Conservation (phyloP, 495 filamentous ascomycete species). For the Extremus antarcticus region DNA sequence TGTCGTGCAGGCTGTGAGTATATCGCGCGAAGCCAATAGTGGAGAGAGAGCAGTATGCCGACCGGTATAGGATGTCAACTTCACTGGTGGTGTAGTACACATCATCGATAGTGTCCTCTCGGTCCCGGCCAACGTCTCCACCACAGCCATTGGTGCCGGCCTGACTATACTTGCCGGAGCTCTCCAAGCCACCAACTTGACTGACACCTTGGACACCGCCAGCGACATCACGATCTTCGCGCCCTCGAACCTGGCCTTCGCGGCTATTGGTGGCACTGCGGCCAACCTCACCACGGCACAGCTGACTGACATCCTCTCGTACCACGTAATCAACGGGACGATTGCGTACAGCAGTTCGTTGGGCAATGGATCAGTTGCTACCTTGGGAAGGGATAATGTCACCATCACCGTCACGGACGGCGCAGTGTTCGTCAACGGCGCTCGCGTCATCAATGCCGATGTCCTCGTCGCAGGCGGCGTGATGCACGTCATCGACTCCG, state of each 20-base stretch:
- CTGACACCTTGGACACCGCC: conserved; percentile 31
- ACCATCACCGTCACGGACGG: conserved; percentile 41
- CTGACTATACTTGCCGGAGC: conserved; percentile 51
- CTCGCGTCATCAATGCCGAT: conserved; percentile 46
- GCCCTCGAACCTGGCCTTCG: conserved; percentile 49
- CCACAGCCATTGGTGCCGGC: conserved; percentile 39
- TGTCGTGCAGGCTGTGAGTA: conserved; percentile 26
- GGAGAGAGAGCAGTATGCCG: too few species aligned
- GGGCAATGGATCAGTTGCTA: conserved; percentile 34
- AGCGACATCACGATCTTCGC: conserved; percentile 55
- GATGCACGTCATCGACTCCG: conserved; percentile 54
- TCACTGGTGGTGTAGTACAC: conserved; percentile 54
- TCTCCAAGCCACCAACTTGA: conserved; percentile 36
- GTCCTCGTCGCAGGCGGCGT: conserved; percentile 57
- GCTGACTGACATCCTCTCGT: conserved; percentile 41
- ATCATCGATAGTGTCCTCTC: conserved; percentile 50
- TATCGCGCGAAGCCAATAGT: too few species aligned
- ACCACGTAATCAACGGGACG: conserved; percentile 47
- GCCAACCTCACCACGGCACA: conserved; percentile 36
- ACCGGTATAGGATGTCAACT: conserved; percentile 41
- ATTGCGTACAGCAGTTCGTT: conserved; percentile 43
- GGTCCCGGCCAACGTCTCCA: conserved; percentile 42
- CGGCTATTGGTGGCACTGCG: conserved; percentile 43
- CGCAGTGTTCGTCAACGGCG: conserved; percentile 43
- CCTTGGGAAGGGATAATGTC: conserved; percentile 38